Evolutionary conservation across 352 stramenopile genomes (phyloP).

Genomic region (Pythium biforme): DNA sequence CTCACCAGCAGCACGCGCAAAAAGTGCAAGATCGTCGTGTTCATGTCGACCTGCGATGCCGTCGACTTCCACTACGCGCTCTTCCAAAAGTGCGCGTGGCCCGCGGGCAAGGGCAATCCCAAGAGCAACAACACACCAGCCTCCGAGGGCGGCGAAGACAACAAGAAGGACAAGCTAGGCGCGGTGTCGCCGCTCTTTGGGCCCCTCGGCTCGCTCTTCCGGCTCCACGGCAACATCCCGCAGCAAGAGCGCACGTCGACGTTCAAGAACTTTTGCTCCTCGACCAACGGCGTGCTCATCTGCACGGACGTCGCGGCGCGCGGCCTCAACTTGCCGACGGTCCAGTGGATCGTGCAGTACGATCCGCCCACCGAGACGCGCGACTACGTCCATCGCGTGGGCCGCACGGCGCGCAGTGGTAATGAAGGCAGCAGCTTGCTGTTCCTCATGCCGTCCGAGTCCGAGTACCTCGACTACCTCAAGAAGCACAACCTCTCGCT

Average conservation of each 20-base stretch:
- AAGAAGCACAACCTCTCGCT: conserved; percentile 77
- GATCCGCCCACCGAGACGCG: conserved; percentile 98
- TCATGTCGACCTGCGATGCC: conserved; percentile 96
- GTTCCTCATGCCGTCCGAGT: conserved; percentile 97
- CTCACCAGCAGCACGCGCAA: conserved; percentile 37
- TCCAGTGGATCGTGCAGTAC: conserved; percentile 98
- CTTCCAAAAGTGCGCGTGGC: conserved; percentile 86
- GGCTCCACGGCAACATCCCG: conserved; percentile 95
- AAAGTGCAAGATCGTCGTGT: conserved; percentile 92
- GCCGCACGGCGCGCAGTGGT: conserved; percentile 97
- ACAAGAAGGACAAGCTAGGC: conserved; percentile 37
- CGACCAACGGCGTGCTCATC: conserved; percentile 91
- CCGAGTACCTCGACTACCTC: conserved; percentile 93
- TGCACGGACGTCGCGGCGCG: conserved; percentile 98
- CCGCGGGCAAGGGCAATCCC: conserved; percentile 25
- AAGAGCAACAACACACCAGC: conserved; percentile 22
- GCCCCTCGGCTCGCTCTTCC: conserved; percentile 56
- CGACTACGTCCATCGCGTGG: conserved; percentile 99
- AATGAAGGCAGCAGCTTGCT: conserved; percentile 96
- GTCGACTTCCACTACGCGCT: conserved; percentile 96
- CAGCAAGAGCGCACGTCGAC: conserved; percentile 96
- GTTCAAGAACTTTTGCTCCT: conserved; percentile 93
- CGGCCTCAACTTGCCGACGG: conserved; percentile 97
- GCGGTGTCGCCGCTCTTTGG: conserved; percentile 61
- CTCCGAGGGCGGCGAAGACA: conserved; percentile 79